A percentile compares a stretch with the other conserved stretches of the same genome.
Conservation (phyloP, 441 rosid species). For the Croton setiger region DNA sequence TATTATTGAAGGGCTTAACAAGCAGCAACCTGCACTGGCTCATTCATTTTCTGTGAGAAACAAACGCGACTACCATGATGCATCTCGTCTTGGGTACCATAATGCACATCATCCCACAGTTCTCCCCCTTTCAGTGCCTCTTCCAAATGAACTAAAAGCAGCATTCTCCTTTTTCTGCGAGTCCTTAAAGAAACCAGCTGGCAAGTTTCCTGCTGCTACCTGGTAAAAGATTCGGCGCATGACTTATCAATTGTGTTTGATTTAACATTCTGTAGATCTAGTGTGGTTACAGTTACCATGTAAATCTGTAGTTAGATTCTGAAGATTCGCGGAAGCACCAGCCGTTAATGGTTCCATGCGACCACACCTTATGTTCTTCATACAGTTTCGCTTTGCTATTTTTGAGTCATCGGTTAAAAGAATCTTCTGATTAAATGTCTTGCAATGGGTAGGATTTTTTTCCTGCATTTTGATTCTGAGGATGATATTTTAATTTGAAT, state of each 20-base stretch:
- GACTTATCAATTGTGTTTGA: not conserved
- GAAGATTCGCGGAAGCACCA: constrained; percentile 9
- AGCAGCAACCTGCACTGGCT: constrained; percentile 80
- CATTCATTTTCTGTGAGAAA: constrained; percentile 40
- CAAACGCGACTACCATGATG: constrained; percentile 16
- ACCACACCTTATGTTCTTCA: not conserved
- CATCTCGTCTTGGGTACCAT: constrained; percentile 22
- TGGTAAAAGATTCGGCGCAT: constrained; percentile 21
- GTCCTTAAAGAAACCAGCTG: constrained; percentile 42
- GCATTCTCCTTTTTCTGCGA: constrained; percentile 71
- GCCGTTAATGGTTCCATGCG: not conserved
- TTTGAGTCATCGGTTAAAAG: not conserved
- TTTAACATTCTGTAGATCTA: constrained; percentile 10
- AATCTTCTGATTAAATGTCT: too few species aligned
- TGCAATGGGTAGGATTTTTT: too few species aligned
- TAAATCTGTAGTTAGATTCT: constrained; percentile 28
- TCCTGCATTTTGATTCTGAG: too few species aligned
- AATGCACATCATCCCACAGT: constrained; percentile 34
- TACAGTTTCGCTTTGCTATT: not conserved
- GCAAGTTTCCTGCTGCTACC: constrained; percentile 27
- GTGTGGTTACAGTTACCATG: constrained; percentile 13
- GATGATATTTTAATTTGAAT: too few species aligned
- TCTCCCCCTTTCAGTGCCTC: constrained; percentile 57
- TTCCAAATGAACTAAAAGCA: constrained; percentile 62
- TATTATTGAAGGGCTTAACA: constrained; percentile 73